A percentile compares a stretch with the other conserved stretches of the same genome.
Conservation (phyloP, 345 rosid species). For the Xanthoceras sorbifolium region DNA sequence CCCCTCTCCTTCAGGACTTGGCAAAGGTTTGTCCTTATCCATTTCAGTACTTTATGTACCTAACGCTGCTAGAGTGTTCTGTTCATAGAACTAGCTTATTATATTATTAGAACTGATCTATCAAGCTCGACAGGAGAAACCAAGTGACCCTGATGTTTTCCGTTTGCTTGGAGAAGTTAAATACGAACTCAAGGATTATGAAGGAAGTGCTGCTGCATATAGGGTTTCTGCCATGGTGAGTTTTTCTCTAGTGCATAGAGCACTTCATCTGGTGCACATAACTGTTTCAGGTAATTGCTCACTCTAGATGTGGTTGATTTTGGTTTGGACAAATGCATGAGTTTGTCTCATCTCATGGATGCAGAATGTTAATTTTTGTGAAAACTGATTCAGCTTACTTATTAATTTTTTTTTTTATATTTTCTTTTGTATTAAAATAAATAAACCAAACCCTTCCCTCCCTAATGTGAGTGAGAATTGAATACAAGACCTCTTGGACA, state of each 20-base stretch:
- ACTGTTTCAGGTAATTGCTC: not conserved
- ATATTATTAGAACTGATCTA: slow-evolving; percentile 13
- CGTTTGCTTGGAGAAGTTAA: slow-evolving; percentile 94
- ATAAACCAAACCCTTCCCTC: not conserved
- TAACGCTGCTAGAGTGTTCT: slow-evolving; percentile 12
- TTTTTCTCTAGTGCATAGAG: not conserved
- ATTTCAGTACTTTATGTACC: slow-evolving; percentile 15
- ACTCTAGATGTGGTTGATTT: not conserved
- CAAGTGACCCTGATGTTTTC: slow-evolving; percentile 74
- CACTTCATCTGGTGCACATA: not conserved
- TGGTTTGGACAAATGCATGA: not conserved
- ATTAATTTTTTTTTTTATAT: not conserved
- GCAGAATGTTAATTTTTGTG: not conserved
- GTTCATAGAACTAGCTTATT: slow-evolving; percentile 26
- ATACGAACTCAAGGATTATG: slow-evolving; percentile 83
- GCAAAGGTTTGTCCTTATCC: slow-evolving; percentile 59
- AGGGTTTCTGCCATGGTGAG: slow-evolving; percentile 62
- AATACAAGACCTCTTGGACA: not conserved
- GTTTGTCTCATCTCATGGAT: not conserved
- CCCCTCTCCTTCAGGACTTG: slow-evolving; percentile 68
- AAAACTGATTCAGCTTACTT: not conserved
- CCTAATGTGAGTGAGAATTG: not conserved
- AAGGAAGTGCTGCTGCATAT: slow-evolving; percentile 85
- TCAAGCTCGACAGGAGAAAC: slow-evolving; percentile 63
- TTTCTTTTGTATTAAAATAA: not conserved